Evolutionary conservation across 1,284 basidiomycete genomes (phyloP), one percentile per base, ranked within the genome.

Genomic region (Microstroma glucosiphilum): DNA sequence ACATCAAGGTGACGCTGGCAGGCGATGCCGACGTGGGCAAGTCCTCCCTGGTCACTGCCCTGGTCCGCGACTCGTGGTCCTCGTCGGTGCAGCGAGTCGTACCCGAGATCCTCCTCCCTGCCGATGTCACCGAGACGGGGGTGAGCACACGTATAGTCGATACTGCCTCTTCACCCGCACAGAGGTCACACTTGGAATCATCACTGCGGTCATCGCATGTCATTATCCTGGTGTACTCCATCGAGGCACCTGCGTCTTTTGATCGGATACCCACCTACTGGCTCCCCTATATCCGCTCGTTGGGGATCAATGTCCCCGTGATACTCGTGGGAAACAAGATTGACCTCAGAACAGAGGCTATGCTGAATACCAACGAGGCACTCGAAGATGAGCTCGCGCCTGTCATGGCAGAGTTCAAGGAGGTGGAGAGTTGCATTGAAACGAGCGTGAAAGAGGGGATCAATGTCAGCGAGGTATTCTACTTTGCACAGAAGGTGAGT

Each of bases 401-500:
- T 8, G 67, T 79, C 57, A 79, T 79, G 77, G 68, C 69, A 53
- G 77, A 79, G 60, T 79, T 79, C 68, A 75, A 77, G 57, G 77
- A 77, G 55, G 92, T 97, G 58, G 93, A 98, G 80, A 97, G 94
- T 26, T 97, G 93, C 75, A 90, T 98, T 40, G 94, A 97, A 82
- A 96, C 92, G 79, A 94, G 91, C 11, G 92, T 93, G 0, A 88
- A 89, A 73, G 83, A 75, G 26, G 69, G 68, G 11, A 69, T 76
- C 88, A 98, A 98, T 81, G 89, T 98, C 57, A 93, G 92, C 40
- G 94, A 96, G 80, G 91, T 96, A n/a, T 96, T 98, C 82, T 97
- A 96, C 81, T 97, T 96, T 80, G 94, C 96, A 0, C 94, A 96
- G 81, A 97, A 96, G 79, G 51, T 54, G 13, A 19, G 51, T 54